Conservation (phyloP, 2,329 filamentous ascomycete species). For the Pseudogymnoascus destructans region DNA sequence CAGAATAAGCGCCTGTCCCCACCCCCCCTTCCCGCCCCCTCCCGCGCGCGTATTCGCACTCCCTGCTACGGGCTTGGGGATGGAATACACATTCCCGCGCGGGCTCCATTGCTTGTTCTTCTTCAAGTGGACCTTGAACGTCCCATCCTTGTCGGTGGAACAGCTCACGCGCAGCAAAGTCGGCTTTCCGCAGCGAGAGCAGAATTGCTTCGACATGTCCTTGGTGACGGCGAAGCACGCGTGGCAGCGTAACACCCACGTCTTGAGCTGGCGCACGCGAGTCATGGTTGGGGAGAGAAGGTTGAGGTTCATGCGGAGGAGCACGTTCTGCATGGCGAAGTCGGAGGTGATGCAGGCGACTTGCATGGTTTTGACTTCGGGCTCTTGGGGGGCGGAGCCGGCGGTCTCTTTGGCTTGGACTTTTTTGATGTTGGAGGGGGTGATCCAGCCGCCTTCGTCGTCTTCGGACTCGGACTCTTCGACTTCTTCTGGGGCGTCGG, state of each 20-base stretch:
- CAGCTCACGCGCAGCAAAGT: slow-evolving; percentile 77
- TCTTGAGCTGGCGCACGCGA: slow-evolving; percentile 73
- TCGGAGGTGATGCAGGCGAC: slow-evolving; percentile 89
- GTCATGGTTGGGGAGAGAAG: slow-evolving; percentile 67
- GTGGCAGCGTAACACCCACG: slow-evolving; percentile 85
- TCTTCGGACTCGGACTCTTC: slow-evolving; percentile 22
- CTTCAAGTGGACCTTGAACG: slow-evolving; percentile 78
- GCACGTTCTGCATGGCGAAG: slow-evolving; percentile 95
- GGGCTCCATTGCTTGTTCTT: slow-evolving; percentile 95
- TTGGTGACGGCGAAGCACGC: slow-evolving; percentile 78
- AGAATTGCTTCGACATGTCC: slow-evolving; percentile 84
- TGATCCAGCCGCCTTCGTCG: slow-evolving; percentile 81
- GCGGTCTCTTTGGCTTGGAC: slow-evolving; percentile 56
- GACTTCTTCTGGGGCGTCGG: slow-evolving; percentile 18
- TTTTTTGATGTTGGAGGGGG: slow-evolving; percentile 78
- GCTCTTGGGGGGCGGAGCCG: slow-evolving; percentile 33
- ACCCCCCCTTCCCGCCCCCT: slow-evolving; percentile 72
- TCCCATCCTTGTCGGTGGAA: slow-evolving; percentile 66
- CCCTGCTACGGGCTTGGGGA: slow-evolving; percentile 80
- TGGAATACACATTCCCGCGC: slow-evolving; percentile 78
- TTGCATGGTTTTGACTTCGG: slow-evolving; percentile 54
- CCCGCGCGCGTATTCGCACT: slow-evolving; percentile 60
- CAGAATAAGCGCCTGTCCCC: slow-evolving; percentile 73
- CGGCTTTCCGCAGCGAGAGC: slow-evolving; percentile 75
- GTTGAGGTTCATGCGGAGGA: slow-evolving; percentile 87